Evolutionary conservation across 345 rosid genomes (phyloP).

Genomic region (Leavenworthia alabamica): DNA sequence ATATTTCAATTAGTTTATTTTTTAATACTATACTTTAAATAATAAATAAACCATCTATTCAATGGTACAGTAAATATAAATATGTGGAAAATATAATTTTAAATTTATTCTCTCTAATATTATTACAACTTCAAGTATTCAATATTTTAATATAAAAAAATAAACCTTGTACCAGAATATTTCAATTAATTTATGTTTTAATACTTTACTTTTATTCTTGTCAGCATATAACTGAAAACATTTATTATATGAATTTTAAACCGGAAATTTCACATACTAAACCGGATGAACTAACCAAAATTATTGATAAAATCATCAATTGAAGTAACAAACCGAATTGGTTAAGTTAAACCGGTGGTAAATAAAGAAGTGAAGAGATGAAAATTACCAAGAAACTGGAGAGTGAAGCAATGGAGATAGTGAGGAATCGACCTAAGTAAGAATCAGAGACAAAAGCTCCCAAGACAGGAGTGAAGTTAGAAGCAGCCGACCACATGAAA

Average conservation of each 20-base stretch:
- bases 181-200: background rate
- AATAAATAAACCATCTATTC: background rate
- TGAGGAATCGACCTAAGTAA: constrained; percentile 61
- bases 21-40: too few relatives aligned
- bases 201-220: background rate
- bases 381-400: constrained; percentile 49
- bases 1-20: too few relatives aligned
- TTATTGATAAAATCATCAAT: background rate
- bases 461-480: constrained; percentile 50
- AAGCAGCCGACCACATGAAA: constrained; percentile 63
- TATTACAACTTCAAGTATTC: background rate
- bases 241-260: background rate
- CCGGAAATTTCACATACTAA: background rate
- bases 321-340: background rate
- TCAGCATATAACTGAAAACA: constrained; percentile 3
- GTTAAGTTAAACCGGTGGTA: constrained; percentile 13
- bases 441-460: constrained; percentile 79
- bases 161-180: constrained; percentile 26
- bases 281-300: background rate
- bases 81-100: too few relatives aligned
- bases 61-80: too few relatives aligned
- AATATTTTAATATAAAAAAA: background rate
- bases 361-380: background rate
- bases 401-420: constrained; percentile 61
- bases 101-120: background rate